Percentiles rank a stretch among this genome's conserved stretches.
Evolutionary conservation across 257 asterid species (phyloP).

Genomic region (Parsonsia alboflavescens): DNA sequence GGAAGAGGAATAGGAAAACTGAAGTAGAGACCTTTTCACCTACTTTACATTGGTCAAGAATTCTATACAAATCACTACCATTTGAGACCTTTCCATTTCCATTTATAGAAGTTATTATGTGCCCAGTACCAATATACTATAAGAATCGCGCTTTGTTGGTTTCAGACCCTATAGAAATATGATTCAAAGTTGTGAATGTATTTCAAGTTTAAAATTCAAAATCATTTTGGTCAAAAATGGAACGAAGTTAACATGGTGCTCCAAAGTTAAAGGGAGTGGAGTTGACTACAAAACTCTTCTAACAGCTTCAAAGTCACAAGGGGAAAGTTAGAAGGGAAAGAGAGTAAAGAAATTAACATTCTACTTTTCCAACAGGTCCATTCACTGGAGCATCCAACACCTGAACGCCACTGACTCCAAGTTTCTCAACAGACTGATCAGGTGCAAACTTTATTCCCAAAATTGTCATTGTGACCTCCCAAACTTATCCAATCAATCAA

Average conservation of each 20-base stretch:
- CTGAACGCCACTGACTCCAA: constrained; percentile 96
- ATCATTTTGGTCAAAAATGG: constrained; percentile 2
- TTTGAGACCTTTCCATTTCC: constrained; percentile 81
- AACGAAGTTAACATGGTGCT: not conserved
- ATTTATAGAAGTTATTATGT: constrained; percentile 78
- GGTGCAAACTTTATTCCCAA: constrained; percentile 97
- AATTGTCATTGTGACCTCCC: constrained; percentile 94
- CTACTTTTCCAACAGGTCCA: constrained; percentile 99
- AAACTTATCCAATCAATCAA: constrained; percentile 83
- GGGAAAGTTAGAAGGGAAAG: not conserved
- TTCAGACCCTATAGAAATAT: constrained; percentile 68
- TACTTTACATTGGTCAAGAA: constrained; percentile 93
- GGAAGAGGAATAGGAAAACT: not conserved
- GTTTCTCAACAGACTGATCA: constrained; percentile 93
- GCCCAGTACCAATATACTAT: constrained; percentile 82
- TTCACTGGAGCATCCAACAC: constrained; percentile 90
- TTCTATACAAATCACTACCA: constrained; percentile 92
- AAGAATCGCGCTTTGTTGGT: constrained; percentile 86
- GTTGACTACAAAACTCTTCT: not conserved
- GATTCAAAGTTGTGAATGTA: constrained; percentile 12
- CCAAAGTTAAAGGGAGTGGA: not conserved
- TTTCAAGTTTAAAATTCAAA: not conserved
- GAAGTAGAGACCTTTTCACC: constrained; percentile 50
- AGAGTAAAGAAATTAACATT: constrained; percentile 34
- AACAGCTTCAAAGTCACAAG: too few species aligned